Evolutionary conservation across 257 asterid genomes (phyloP), one percentile per base, ranked within the genome.

Genomic region (Solanum dulcamara): DNA sequence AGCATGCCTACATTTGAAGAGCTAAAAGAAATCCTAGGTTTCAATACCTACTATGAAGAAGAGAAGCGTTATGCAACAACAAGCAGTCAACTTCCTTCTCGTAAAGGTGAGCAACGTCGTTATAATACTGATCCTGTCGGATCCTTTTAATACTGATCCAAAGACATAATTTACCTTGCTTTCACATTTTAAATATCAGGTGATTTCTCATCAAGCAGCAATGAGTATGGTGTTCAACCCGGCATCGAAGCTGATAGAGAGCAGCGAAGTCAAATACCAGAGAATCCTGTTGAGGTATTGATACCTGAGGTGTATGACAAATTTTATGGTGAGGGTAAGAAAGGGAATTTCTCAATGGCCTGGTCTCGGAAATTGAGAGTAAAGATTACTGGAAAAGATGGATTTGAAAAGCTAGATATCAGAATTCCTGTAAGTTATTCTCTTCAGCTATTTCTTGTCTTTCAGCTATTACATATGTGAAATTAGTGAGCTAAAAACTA

Each of bases 1-100:
- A 94, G 93, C 92, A 92, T 94, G 97, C 99, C 98, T 15, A 86
- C 99, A 62, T 94, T 96, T 83, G 98, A 93, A 88, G 98, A 96
- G 91, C 81, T 94, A n/a, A 94, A 96, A 85, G 98, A 94, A 75
- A 91, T 93, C 71, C 86, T 96, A 89, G 99, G 98, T 85, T 93
- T 94, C 87, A 92, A 94, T 89, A 67, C 80, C 72, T 95, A 95
- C 87, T 95, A 94, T 79, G 95, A 94, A 89, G 97, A 94, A 91
- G 98, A 95, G 93, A 86, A 81, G 88, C 85, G 28, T 44, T 95
- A 94, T 84, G 90, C 89, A 81, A 89, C 92, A 53, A 89, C 60
- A 85, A 86, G 87, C 83, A 87, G 83, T 85, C 94, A 86, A 85
- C 86, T 88, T 79, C 84, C 84, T 81, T 26, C 86, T 50, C 91